Percentiles rank a stretch among this genome's conserved stretches.
These are phyloP conservation scores for Tirmania nivea DNA, from an alignment of 495 filamentous ascomycete species.

Conservation along the genomic window DNA sequence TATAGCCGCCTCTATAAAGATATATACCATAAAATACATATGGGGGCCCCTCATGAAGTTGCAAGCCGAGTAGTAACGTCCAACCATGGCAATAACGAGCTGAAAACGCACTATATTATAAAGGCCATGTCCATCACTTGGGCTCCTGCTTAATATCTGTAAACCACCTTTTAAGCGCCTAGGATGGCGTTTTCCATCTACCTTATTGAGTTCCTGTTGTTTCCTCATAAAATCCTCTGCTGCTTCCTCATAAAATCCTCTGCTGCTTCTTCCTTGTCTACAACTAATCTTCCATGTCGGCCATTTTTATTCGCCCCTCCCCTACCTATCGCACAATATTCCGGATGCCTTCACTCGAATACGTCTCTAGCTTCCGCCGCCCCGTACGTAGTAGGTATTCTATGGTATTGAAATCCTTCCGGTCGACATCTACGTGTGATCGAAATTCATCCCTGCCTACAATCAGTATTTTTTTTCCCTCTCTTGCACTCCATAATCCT, in stretches of 20 bases:
- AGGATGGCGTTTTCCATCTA: no score
- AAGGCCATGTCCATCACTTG: no score
- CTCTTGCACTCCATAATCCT: no score
- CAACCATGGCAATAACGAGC: not conserved
- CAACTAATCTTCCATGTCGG: no score
- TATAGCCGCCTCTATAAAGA: not conserved
- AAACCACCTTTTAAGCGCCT: no score
- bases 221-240: no score
- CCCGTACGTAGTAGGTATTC: constrained; percentile 79
- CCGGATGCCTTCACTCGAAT: constrained; percentile 59
- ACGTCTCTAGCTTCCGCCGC: constrained; percentile 63
- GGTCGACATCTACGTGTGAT: constrained; percentile 45
- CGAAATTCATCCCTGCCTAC: constrained; percentile 48
- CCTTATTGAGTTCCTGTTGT: no score
- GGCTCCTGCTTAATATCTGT: no score
- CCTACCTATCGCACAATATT: constrained; percentile 32
- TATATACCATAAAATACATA: not conserved
- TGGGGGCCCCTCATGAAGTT: not conserved
- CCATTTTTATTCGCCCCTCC: no score
- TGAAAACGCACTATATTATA: not conserved
- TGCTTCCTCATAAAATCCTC: no score
- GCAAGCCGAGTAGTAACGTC: not conserved
- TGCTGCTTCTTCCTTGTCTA: no score
- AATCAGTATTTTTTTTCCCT: no score
- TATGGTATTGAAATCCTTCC: constrained; percentile 71